Evolutionary conservation across 1,139 yeast species (phyloP).

Genomic region (Candida mesenterica): DNA sequence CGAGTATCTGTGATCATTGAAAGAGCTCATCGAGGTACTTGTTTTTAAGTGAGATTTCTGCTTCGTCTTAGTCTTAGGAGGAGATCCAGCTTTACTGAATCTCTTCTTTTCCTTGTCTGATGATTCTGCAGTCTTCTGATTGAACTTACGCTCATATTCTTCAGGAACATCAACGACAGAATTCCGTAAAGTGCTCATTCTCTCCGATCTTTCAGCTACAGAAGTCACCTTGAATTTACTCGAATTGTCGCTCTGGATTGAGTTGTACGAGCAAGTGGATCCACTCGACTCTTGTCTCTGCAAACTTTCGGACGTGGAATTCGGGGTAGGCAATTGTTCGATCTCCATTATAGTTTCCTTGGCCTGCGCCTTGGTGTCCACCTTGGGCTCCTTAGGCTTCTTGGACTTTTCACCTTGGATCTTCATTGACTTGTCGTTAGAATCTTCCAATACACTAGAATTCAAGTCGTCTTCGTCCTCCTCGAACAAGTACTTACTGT

Average conservation of each 20-base stretch:
- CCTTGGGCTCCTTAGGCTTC: constrained; percentile 9
- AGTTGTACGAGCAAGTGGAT: constrained; percentile 31
- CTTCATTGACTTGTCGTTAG: background rate
- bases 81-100: constrained; percentile 4
- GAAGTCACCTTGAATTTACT: constrained; percentile 34
- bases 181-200: constrained; percentile 12
- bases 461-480: constrained; percentile 17
- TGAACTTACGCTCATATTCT: background rate
- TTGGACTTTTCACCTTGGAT: constrained; percentile 9
- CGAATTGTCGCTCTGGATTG: constrained; percentile 40
- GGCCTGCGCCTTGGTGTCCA: constrained; percentile 1
- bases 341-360: constrained; percentile 6
- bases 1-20: constrained; percentile 13
- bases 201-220: constrained; percentile 19
- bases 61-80: constrained; percentile 5
- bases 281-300: constrained; percentile 28
- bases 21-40: constrained; percentile 11
- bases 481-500: constrained; percentile 31
- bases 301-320: constrained; percentile 15
- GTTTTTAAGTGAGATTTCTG: constrained; percentile 6
- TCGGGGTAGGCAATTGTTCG: constrained; percentile 19
- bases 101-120: constrained; percentile 5
- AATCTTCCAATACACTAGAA: background rate
- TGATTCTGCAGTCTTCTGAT: background rate
- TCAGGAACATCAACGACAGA: background rate